A percentile compares a stretch with the other conserved stretches of the same genome.
Conservation (phyloP, 2,329 filamentous ascomycete species). For the Pseudogymnoascus sp. region DNA sequence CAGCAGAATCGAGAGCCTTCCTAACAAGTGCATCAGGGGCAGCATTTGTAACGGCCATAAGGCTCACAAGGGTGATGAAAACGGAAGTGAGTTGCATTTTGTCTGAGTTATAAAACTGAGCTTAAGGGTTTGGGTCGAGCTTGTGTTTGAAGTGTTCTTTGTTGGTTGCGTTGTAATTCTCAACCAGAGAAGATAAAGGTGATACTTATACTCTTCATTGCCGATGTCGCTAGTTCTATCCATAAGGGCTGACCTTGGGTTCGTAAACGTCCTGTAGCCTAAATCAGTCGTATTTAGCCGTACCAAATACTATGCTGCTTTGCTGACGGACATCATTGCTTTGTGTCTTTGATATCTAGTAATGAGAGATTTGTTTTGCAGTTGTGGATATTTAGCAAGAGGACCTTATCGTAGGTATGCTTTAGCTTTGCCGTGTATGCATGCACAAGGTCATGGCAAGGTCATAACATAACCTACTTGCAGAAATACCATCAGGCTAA, state of each 20-base stretch:
- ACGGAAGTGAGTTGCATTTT: neutral
- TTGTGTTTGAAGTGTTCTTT: neutral
- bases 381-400: neutral
- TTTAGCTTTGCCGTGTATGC: constrained; percentile 1
- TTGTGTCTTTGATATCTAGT: neutral
- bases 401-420: neutral
- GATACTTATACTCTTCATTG: neutral
- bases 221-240: neutral
- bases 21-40: neutral
- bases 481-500: neutral
- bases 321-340: neutral
- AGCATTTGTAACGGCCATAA: neutral
- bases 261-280: neutral
- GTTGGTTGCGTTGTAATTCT: neutral
- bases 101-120: neutral
- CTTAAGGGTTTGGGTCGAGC: neutral
- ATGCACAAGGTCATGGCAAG: neutral
- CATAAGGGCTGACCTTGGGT: neutral
- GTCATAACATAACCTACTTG: neutral
- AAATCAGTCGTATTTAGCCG: neutral
- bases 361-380: neutral
- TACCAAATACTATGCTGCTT: neutral
- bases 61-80: neutral
- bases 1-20: neutral
- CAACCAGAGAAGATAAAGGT: neutral